Percentiles rank a stretch among this genome's conserved stretches.
These are phyloP conservation scores for Colletotrichum incanum DNA, from an alignment of 2,329 filamentous ascomycete genomes.

Conservation along the genomic window DNA sequence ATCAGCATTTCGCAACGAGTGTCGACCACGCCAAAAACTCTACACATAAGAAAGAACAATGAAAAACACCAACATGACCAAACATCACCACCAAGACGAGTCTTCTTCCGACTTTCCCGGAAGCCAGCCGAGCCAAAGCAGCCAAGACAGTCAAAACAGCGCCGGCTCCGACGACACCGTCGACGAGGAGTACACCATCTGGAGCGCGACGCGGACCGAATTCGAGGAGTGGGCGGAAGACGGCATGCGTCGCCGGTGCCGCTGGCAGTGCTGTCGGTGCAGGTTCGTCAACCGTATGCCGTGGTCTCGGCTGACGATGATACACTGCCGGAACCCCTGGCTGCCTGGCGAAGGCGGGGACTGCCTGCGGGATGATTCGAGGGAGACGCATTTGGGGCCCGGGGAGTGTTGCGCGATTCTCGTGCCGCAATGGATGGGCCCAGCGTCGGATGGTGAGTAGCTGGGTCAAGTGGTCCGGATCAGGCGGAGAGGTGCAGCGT, in stretches of 20 bases:
- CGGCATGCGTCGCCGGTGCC: neutral
- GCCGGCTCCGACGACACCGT: neutral
- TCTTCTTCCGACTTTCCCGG: no score
- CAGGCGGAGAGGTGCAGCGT: no score
- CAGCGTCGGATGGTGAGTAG: neutral
- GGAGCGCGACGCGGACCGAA: neutral
- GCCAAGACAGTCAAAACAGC: neutral
- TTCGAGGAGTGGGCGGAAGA: neutral
- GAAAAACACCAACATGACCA: neutral
- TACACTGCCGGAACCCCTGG: conserved; percentile 7
- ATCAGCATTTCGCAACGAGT: neutral
- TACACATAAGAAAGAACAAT: neutral
- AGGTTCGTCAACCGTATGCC: neutral
- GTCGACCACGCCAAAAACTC: neutral
- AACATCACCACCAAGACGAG: neutral
- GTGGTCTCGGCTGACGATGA: neutral
- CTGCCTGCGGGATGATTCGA: neutral
- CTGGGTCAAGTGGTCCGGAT: neutral
- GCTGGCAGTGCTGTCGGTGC: conserved; percentile 9
- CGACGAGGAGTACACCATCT: neutral
- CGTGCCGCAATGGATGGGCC: neutral
- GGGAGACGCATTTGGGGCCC: neutral
- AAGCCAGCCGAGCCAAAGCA: neutral
- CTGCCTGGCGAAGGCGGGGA: no score
- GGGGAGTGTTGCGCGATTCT: neutral